Conservation (phyloP, 768 basidiomycete genomes). For the Boletus edulis region DNA sequence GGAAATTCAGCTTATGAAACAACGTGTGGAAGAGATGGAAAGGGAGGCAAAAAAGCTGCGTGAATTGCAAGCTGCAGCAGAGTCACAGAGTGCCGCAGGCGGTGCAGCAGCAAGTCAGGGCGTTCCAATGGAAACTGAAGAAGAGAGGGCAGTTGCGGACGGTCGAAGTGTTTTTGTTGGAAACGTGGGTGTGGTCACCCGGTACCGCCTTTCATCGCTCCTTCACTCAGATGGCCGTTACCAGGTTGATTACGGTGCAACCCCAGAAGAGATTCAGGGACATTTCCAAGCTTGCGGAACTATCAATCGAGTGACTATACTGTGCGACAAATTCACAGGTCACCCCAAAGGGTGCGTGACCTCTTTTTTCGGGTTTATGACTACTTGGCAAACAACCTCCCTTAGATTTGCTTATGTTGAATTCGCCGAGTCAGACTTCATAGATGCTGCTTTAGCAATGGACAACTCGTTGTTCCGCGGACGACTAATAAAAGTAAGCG, state of each 20-base stretch:
- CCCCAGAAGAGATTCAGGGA: slow-evolving; percentile 96
- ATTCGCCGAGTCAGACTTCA: slow-evolving; percentile 89
- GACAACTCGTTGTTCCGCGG: slow-evolving; percentile 97
- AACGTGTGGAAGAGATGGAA: slow-evolving; percentile 92
- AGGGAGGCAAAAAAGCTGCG: slow-evolving; percentile 83
- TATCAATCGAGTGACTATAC: slow-evolving; percentile 98
- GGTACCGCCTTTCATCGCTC: slow-evolving; percentile 1
- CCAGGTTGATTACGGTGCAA: slow-evolving; percentile 95
- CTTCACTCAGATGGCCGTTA: slow-evolving; percentile 8
- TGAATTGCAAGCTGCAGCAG: slow-evolving; percentile 80
- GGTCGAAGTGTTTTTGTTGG: slow-evolving; percentile 90
- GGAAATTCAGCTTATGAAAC: slow-evolving; percentile 91
- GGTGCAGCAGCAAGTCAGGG: slow-evolving; percentile 44
- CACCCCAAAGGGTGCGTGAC: slow-evolving; percentile 89
- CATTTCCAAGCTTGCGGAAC: slow-evolving; percentile 98
- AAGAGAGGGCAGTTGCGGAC: slow-evolving; percentile 82
- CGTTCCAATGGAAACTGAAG: slow-evolving; percentile 71
- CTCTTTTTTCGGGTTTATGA: slow-evolving; percentile 11
- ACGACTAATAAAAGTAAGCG: slow-evolving; percentile 81
- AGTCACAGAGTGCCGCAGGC: slow-evolving; percentile 49
- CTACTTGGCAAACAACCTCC: slow-evolving; percentile 8
- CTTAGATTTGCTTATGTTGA: slow-evolving; percentile 96
- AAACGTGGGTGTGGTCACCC: slow-evolving; percentile 63
- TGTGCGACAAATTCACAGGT: slow-evolving; percentile 99
- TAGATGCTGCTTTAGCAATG: slow-evolving; percentile 88